Base-by-base conservation (phyloP, 2,329 filamentous ascomycete genomes). In the Nannizziopsis arthrosporioides region DNA sequence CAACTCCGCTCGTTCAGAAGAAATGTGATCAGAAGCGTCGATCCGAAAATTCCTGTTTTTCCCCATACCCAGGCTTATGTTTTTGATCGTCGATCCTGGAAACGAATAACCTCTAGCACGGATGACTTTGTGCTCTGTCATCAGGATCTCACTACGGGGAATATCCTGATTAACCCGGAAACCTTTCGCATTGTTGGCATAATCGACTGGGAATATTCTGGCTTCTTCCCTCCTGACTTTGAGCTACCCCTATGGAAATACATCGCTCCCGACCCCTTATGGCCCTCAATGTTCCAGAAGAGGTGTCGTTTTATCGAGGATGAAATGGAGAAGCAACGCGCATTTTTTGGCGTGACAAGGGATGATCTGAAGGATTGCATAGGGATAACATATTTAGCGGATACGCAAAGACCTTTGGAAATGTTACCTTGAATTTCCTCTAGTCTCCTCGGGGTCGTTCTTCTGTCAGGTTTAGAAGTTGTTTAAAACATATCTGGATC, bases 141-240 rank as follows among this genome's bases (percentile, higher is more conserved):
- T 36, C 50, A 51, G 14, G 55, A 57, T 42, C 47, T 57, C 2
- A 49, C 49, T 8, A 32, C 50, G 7, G 22, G 48, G 12, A 57
- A 57, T 46, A 36, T 57, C 7, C 38, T 57, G 14, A 54, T 54
- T 44, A 50, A 51, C 49, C 49, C n/a, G 22, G 37, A 52, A 11
- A 40, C 45, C n/a, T 44, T 51, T 15, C 46, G 46, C 18, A 53
- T 57, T n/a, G 50, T 47, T 5, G 55, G 45, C 12, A 49, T 57
- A 15, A 45, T 56, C 14, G 55, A 57, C 42, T 57, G 54, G 54
- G 55, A 55, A 34, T 55, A 50, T 37, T 50, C 54, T 30, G 55
- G 54, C n/a, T 53, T 54, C 49, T 56, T 53, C 30, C 47, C 54
- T 7, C 31, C 14, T 31, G 36, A 51, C 31, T 51, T 49, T 27